Base-by-base conservation (phyloP, 306 rosid genomes). In the Alnus glutinosa region DNA sequence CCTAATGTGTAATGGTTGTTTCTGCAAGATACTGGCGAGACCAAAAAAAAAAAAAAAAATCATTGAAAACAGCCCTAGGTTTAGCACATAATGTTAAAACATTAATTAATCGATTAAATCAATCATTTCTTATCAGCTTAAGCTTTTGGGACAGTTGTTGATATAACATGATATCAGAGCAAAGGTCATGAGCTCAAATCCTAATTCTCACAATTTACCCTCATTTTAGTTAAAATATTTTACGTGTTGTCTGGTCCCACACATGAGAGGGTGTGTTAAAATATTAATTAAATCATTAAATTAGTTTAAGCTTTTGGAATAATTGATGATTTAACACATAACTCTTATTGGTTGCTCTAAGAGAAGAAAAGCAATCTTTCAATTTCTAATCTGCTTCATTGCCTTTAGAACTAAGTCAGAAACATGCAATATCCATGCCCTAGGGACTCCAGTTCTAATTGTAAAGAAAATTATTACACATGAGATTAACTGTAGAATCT, bases 361-460 rank as follows among this genome's bases (percentile, higher is more conserved):
- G 28, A 52, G 32, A 8, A 34, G 9, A 34, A 12, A 39, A 19
- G 2, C 19, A 4, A 8, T 34, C 8, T 58, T 52, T 1, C 12
- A 28, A 34, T 23, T 78, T 70, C 75, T 64, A 36, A 55, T 75
- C 75, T 85, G 75, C 39, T 76, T 67, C 73, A 72, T 83, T 87
- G 72, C 79, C 58, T 88, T 90, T 90, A 92, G 95, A 67, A 42
- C 28, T 64, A 42, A 36, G 9, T 54, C 47, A 64, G 12, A 62
- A 50, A 37, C 70, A 75, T 67, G 46, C 39, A 62, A 36, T 70
- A 64, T 19, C 13, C 6, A 23, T 80, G 37, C 7, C 54, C 49
- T 23, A 39, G 49, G 19, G 55, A 52, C 74, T 63, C 78, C 68
- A 11, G 74, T 51, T 68, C 28, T 55, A 75, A 55, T 70, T 68